These are phyloP conservation scores for Dothistroma pini DNA, from an alignment of 2,329 filamentous ascomycete species.

Conservation along the genomic window DNA sequence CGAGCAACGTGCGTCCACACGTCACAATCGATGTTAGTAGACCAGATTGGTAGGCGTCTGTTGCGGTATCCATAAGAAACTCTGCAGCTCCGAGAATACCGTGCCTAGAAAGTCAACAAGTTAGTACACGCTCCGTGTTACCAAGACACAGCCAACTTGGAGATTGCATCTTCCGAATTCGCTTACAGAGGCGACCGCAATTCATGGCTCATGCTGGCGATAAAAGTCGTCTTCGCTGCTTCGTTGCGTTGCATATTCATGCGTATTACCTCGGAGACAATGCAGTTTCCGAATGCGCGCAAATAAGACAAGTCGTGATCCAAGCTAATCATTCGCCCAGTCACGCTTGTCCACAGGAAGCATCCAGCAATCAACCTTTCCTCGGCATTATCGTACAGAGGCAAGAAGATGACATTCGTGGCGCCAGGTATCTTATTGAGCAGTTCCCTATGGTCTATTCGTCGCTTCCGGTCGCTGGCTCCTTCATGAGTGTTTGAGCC, in stretches of 20 bases:
- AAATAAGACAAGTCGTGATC: conserved; percentile 42
- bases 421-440: conserved; percentile 36
- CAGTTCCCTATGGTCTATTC: conserved; percentile 38
- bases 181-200: conserved; percentile 41
- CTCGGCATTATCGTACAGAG: conserved; percentile 49
- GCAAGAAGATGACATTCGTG: conserved; percentile 48
- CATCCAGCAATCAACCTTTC: conserved; percentile 44
- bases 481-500: conserved; percentile 42
- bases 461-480: conserved; percentile 29
- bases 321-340: conserved; percentile 39
- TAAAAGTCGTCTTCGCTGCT: conserved; percentile 51
- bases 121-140: too few relatives aligned
- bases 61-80: conserved; percentile 45
- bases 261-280: conserved; percentile 39
- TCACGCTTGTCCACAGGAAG: conserved; percentile 45
- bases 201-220: conserved; percentile 53
- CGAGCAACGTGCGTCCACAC: conserved; percentile 48
- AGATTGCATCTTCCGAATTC: too few relatives aligned
- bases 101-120: conserved; percentile 27
- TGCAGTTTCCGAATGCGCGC: conserved; percentile 39
- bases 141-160: too few relatives aligned
- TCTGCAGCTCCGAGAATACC: conserved; percentile 50
- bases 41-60: conserved; percentile 41
- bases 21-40: conserved; percentile 48
- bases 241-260: conserved; percentile 41